A percentile compares a stretch with the other conserved stretches of the same genome.
These are phyloP conservation scores for Euphorbia corollata DNA, from an alignment of 441 rosid species.

Conservation along the genomic window DNA sequence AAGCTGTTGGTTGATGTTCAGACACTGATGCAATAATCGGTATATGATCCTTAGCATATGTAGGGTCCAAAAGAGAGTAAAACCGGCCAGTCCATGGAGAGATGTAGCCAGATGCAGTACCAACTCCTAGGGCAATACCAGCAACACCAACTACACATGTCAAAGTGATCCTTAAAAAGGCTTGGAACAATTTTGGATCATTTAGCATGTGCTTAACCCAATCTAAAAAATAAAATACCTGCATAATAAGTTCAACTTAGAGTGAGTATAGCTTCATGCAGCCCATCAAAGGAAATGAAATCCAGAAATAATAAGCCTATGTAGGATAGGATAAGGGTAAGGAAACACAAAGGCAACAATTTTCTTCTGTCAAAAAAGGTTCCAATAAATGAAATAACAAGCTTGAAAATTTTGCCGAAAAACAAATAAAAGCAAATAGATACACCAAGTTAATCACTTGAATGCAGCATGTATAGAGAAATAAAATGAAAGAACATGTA, in stretches of 20 bases:
- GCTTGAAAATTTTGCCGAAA: not conserved
- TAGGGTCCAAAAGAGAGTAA: conserved; percentile 91
- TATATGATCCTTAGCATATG: conserved; percentile 93
- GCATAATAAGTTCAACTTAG: conserved; percentile 15
- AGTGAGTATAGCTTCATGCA: not conserved
- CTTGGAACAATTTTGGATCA: conserved; percentile 75
- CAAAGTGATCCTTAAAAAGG: conserved; percentile 76
- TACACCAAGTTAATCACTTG: not conserved
- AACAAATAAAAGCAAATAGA: not conserved
- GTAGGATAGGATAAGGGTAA: not conserved
- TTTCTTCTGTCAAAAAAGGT: not conserved
- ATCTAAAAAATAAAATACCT: conserved; percentile 89
- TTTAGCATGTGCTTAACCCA: conserved; percentile 80
- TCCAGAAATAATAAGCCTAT: not conserved
- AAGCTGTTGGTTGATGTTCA: conserved; percentile 99
- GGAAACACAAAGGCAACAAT: not conserved
- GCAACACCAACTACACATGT: conserved; percentile 65
- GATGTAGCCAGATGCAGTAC: conserved; percentile 91
- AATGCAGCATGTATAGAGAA: not conserved
- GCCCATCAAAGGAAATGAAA: conserved; percentile 2
- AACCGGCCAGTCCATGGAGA: conserved; percentile 99
- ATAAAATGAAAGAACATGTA: not conserved
- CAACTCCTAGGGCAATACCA: conserved; percentile 73
- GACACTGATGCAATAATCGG: conserved; percentile 98
- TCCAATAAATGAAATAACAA: not conserved